A percentile compares a stretch with the other conserved stretches of the same genome.
Evolutionary conservation across 108 stramenopile genomes (phyloP).

Genomic region (Mediolabrus comicus): DNA sequence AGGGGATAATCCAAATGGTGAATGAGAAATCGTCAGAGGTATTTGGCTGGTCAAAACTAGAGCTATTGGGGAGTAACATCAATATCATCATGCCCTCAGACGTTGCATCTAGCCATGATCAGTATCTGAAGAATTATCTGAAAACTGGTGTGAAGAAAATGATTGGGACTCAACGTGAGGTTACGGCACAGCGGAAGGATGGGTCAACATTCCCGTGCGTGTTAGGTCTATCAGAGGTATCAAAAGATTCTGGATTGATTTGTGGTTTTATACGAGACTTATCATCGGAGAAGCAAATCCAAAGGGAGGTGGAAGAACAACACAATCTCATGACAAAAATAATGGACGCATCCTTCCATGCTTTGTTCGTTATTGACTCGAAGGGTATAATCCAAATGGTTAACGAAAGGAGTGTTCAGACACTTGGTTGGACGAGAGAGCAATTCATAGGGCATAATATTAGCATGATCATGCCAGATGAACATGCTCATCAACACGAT

Average conservation of each 20-base stretch:
- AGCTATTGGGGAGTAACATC: constrained; percentile 33
- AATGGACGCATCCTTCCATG: constrained; percentile 43
- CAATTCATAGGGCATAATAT: constrained; percentile 47
- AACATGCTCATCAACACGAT: constrained; percentile 29
- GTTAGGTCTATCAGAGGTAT: constrained; percentile 32
- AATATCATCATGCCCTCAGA: constrained; percentile 28
- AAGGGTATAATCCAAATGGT: constrained; percentile 45
- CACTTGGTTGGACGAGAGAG: constrained; percentile 40
- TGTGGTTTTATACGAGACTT: constrained; percentile 53
- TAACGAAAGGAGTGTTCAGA: constrained; percentile 13
- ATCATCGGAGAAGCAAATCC: constrained; percentile 18
- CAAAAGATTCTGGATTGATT: constrained; percentile 29
- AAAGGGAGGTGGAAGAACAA: constrained; percentile 5
- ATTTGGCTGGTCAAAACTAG: constrained; percentile 37
- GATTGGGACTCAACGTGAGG: constrained; percentile 38
- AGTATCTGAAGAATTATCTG: constrained; percentile 23
- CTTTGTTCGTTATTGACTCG: constrained; percentile 38
- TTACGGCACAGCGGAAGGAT: constrained; percentile 32
- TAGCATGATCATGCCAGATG: constrained; percentile 42
- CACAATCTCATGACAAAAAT: constrained; percentile 24
- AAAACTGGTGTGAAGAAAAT: constrained; percentile 36
- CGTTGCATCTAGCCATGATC: constrained; percentile 17
- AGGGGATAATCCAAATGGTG: constrained; percentile 35
- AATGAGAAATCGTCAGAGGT: constrained; percentile 15
- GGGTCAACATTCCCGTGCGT: constrained; percentile 40